Base-by-base conservation (phyloP, 2,329 filamentous ascomycete species). In the Intubia oerlemansii region DNA sequence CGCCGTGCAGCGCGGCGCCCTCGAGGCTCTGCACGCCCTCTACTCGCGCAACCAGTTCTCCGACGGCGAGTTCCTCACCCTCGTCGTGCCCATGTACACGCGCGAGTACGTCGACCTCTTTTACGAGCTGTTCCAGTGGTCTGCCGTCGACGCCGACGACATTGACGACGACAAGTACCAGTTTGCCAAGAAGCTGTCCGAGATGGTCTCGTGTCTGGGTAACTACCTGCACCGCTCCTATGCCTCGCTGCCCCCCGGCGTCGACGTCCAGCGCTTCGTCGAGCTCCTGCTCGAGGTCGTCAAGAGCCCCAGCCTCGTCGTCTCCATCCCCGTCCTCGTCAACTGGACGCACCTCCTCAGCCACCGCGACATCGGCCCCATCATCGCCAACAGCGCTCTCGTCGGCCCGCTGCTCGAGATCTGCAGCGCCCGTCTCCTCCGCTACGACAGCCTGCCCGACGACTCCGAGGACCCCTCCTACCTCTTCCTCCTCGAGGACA, bases 141-240 rank as follows among this genome's bases (percentile, higher is more conserved):
- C 80, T 12, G 27, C 69, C 9, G 72, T 85, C 24, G 75, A 82
- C 37, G 66, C 80, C 4, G 66, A 79, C 34, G 75, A 92, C 40
- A 69, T 92, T 33, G 79, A 93, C 39, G 81, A 92, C 42, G 74
- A 82, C 43, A 90, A 82, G 45, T 95, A 98, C 46, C 70, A 80
- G 31, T 70, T 93, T 39, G 71, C 79, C 23, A 95, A 95, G 54
- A 93, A 91, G 50, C 67, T 95, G 26, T 82, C 84, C 1, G 88
- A 98, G 78, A 68, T 92, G 55, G 58, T 93, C 8, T 85, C 84
- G 15, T 79, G 78, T 41, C 57, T 93, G 11, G 81, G 78, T 12
- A 75, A 78, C 37, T 85, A 84, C 42, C 62, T 93, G 34, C 79
- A 88, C 42, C 68, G 78, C 36, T 80, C 79, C 38, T 74, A 73